phyloP scores from a whole-genome alignment of 2,329 filamentous ascomycete genomes.

The Diplodia mutila region DNA sequence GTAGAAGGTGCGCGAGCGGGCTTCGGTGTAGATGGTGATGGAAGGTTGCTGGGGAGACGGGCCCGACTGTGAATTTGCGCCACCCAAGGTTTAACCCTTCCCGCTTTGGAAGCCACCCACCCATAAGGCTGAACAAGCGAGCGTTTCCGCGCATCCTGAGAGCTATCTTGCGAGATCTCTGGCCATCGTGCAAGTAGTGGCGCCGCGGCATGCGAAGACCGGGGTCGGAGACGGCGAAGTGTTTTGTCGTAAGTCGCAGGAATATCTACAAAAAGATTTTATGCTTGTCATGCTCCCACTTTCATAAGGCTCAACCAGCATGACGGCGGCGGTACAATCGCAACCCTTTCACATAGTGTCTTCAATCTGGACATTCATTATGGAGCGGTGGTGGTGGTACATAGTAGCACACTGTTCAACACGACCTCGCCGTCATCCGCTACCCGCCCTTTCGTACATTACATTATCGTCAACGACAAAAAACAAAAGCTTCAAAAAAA shows the following conservation, averaged over 20 bases:
- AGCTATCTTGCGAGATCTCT: neutral
- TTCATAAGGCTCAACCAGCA: no score
- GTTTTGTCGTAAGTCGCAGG: neutral
- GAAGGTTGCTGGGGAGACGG: neutral
- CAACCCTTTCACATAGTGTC: neutral
- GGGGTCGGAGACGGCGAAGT: neutral
- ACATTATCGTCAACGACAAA: neutral
- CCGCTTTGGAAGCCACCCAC: neutral
- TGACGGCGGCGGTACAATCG: neutral
- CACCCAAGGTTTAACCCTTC: neutral
- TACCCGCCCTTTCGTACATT: neutral
- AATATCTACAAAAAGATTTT: neutral
- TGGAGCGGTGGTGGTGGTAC: neutral
- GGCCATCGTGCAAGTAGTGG: neutral
- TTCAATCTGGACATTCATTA: neutral
- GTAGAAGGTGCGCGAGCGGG: neutral
- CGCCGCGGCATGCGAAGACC: neutral
- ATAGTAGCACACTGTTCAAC: slow-evolving; percentile 9
- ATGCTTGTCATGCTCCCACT: neutral
- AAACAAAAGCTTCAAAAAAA: neutral
- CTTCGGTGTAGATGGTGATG: neutral
- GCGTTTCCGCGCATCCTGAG: neutral
- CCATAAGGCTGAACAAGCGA: neutral
- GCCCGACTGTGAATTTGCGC: neutral
- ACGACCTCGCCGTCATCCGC: neutral